Percentiles rank a stretch among this genome's conserved stretches.
Conservation (phyloP, 176 grass and related monocot genomes). For the Raddia distichophylla region DNA sequence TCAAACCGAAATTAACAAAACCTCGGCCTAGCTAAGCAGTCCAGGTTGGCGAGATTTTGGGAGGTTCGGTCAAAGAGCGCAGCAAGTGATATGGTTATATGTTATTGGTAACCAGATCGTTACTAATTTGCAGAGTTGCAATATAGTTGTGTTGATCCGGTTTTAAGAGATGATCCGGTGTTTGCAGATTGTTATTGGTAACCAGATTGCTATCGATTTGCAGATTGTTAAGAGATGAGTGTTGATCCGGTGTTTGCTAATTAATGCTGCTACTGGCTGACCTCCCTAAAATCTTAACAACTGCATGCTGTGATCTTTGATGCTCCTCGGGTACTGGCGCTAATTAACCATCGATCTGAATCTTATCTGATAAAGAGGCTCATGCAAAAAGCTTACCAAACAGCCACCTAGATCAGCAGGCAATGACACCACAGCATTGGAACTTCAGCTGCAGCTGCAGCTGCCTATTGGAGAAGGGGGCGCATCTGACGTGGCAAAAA, state of each 20-base stretch:
- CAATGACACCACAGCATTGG: not conserved
- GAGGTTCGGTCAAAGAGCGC: slow-evolving; percentile 5
- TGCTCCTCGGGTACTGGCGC: not conserved
- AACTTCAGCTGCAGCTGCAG: not conserved
- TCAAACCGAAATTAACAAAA: not conserved
- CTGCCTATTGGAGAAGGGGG: not conserved
- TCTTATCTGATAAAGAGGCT: not conserved
- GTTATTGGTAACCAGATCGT: not conserved
- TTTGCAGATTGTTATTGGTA: too few species aligned
- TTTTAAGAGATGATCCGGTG: not conserved
- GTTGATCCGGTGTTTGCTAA: not conserved
- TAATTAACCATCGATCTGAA: not conserved
- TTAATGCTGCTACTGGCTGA: not conserved
- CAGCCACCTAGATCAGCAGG: not conserved
- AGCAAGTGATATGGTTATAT: not conserved
- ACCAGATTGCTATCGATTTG: too few species aligned
- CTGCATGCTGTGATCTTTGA: not conserved
- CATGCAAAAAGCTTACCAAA: not conserved
- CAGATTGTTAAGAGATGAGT: too few species aligned
- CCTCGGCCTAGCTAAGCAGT: not conserved
- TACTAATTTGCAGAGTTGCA: not conserved
- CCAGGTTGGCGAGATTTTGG: not conserved
- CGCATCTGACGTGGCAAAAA: not conserved
- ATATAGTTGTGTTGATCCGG: too few species aligned
- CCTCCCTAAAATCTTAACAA: not conserved